These are phyloP conservation scores for Haplosporangium gracile DNA, from an alignment of 192 early-diverging fungal species.

Conservation along the genomic window DNA sequence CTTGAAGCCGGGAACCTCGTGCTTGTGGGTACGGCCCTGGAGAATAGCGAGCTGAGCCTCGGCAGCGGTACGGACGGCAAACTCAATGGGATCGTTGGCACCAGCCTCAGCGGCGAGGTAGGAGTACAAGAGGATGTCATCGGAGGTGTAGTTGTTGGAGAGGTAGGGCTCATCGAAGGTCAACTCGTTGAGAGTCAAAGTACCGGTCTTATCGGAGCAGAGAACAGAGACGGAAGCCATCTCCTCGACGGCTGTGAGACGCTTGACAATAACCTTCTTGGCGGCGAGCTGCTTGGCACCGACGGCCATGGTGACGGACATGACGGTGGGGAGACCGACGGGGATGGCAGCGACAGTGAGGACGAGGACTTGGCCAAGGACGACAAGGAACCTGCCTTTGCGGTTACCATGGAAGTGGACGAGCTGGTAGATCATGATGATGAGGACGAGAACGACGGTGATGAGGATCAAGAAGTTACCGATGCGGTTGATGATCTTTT, in stretches of 20 bases:
- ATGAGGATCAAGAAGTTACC: constrained; percentile 93
- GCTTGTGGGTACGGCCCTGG: constrained; percentile 69
- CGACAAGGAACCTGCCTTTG: constrained; percentile 68
- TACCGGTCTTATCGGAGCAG: constrained; percentile 87
- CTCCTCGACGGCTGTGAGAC: constrained; percentile 90
- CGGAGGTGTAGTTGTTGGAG: constrained; percentile 71
- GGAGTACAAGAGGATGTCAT: constrained; percentile 85
- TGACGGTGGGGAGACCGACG: constrained; percentile 88
- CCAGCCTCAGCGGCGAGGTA: constrained; percentile 87
- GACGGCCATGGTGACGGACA: constrained; percentile 94
- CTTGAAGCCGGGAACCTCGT: constrained; percentile 90
- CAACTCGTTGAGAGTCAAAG: constrained; percentile 90
- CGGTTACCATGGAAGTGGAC: constrained; percentile 59
- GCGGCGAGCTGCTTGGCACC: constrained; percentile 89
- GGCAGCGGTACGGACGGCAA: constrained; percentile 85
- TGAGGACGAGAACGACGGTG: constrained; percentile 77
- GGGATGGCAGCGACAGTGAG: constrained; percentile 93
- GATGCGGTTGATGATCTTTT: constrained; percentile 92
- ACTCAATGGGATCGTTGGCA: constrained; percentile 88
- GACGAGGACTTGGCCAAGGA: constrained; percentile 80
- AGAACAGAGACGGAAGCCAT: constrained; percentile 87
- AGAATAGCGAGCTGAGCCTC: constrained; percentile 73
- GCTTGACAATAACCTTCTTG: constrained; percentile 93
- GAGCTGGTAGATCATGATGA: constrained; percentile 83
- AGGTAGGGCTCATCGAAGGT: constrained; percentile 88